Base-by-base conservation (phyloP, 352 stramenopile species). In the Globisporangium takayamanum region DNA sequence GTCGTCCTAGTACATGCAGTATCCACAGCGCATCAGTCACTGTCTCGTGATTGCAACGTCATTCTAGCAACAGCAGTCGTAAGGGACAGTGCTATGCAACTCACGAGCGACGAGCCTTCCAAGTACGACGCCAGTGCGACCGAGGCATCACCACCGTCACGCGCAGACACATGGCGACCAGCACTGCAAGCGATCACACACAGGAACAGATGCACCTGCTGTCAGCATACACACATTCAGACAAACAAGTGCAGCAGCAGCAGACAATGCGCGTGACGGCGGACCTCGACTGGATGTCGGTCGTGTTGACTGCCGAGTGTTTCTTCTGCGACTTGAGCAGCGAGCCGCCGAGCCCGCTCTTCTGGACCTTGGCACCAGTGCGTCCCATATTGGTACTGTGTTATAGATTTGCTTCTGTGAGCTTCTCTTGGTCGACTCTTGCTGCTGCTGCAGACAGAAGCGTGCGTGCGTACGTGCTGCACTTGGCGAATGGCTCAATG, bases 121-220 rank as follows among this genome's bases (percentile, higher is more conserved):
- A 95, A 63, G 51, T 93, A 93, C 53, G 86, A 95, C 30, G 84
- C 84, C 50, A 95, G 61, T 30, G 84, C 82, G 39, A 89, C 81
- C 3, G 82, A 82, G 33, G 86, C 84, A 52, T 95, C 84, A 44
- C 86, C 86, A 22, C 86, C 86, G 57, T 95, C 86, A 10, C 83
- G 70, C 33, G 74, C 83, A 2, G 86, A 93, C 41, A 95, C 86
- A 64, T 94, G 74, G 50, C 91, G 92, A 30, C 86, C 86, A 18
- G 84, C 86, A 55, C 84, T 89, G 46, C 11, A 63, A 46, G 41
- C 41, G 41, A 36, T 16, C 28, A 16, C 14, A 20, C 11, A 61
- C 16, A 41, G 20, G 33, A 36, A 28, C 12, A 37, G 42, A 5
- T 4, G 25, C 26, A 51, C 5, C 5, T n/a, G 18, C 26, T 26